Base-by-base conservation (phyloP, 768 basidiomycete species). In the Chalciporus piperatus region DNA sequence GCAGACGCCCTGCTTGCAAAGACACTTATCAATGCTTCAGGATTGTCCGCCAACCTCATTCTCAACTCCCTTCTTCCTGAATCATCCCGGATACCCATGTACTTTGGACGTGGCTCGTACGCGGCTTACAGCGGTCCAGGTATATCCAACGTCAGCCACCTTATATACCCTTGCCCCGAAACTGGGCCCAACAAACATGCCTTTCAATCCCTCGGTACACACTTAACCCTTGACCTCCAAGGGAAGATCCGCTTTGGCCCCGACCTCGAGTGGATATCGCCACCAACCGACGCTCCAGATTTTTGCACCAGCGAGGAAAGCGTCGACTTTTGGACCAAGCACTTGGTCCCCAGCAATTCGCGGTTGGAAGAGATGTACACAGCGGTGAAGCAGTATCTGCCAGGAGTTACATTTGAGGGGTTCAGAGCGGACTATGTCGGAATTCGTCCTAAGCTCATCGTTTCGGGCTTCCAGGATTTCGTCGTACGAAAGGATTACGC, bases 91-190 rank as follows among this genome's bases (percentile, higher is more conserved):
- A 76, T 93, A 48, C 83, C 88, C 1, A 82, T 91, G 73, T 92
- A 82, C 65, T 94, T 83, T 58, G 91, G 82, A 3, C 80, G 81
- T 52, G 93, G 94, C 8, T 89, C 91, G 4, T 98, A 98, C 63
- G 87, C 92, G 27, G 82, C 85, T 4, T 98, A 98, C 69, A 77
- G 78, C 43, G 94, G 95, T 6, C 84, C 85, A 0, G 93, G 92
- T 1, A 75, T 87, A 38, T 70, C 76, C 13, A 66, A 76, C 12
- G 75, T 97, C 49, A 77, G 76, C 4, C 85, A 84, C 57, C 80
- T 99, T 52, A 83, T 99, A 62, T 98, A 99, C 71, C 95, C 96
- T 3, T 94, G 90, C 55, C 94, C 96, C 4, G 77, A 82, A 47
- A 79, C 76, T 10, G 80, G 79, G 9, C 73, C 74, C 35, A 77